Evolutionary conservation across 1,284 basidiomycete species (phyloP).

Genomic region (Neonothopanus nambi): DNA sequence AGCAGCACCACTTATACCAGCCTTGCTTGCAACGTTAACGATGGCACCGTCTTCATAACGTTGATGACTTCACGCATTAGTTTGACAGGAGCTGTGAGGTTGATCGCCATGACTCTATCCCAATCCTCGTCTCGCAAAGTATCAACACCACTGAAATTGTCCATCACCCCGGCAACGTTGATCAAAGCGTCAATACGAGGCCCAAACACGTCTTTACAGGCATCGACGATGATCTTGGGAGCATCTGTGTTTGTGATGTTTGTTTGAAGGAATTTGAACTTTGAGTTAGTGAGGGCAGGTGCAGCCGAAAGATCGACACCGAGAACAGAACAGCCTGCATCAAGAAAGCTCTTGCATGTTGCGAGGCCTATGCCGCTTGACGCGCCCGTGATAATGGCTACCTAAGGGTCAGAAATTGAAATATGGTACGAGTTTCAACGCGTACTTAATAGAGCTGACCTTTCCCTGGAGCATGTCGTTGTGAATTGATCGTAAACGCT

Average conservation of each 20-base stretch:
- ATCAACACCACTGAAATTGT: constrained; percentile 14
- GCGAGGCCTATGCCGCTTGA: constrained; percentile 37
- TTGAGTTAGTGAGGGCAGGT: neutral
- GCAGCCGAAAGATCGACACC: constrained; percentile 17
- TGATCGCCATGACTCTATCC: constrained; percentile 19
- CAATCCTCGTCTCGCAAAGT: constrained; percentile 16
- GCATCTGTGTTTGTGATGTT: constrained; percentile 5
- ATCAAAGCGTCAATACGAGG: constrained; percentile 18
- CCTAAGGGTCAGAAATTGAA: no score
- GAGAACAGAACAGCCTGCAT: constrained; percentile 18
- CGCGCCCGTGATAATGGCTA: constrained; percentile 17
- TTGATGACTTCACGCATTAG: no score
- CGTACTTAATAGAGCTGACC: no score
- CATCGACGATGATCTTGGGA: neutral
- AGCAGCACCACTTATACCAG: constrained; percentile 17
- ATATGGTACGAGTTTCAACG: no score
- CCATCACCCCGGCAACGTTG: constrained; percentile 22
- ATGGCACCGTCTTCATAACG: no score
- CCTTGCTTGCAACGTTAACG: no score
- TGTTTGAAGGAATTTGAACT: neutral
- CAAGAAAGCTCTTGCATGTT: constrained; percentile 29
- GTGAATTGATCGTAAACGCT: no score
- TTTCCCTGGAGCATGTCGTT: no score
- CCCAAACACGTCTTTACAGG: no score
- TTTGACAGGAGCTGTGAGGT: constrained; percentile 20